Base-by-base conservation (phyloP, 495 filamentous ascomycete genomes). In the Trichoderma parareesei region DNA sequence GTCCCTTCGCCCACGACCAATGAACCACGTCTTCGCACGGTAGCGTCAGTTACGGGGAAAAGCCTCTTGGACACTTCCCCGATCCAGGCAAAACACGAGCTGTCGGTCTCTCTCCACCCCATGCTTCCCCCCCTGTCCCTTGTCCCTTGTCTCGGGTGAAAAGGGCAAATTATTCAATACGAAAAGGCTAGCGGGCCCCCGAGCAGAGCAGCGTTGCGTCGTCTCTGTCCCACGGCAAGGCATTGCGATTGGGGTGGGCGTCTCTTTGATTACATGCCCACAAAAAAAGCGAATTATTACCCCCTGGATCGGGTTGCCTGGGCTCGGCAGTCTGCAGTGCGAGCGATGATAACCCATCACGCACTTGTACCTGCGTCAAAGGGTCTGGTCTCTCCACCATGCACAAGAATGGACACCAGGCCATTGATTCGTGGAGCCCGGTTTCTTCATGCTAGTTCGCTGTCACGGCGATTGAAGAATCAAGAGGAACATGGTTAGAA, bases 151-250 rank as follows among this genome's bases (percentile, higher is more conserved):
- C 53, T 57, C 53, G 53, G 20, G 53, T 57, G 53, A 57, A n/a
- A 57, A 57, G 53, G 53, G 53, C 53, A 57, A 57, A 57, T 57
- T 57, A 57, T 57, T 27, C 35, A 57, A 57, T 57, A 57, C 53
- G 53, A 57, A 57, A 27, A 27, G 27, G 27, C 27, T 38, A 41
- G 53, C 53, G 53, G 53, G 46, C 16, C n/a, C 5, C 6, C 11
- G 37, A 35, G 53, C 33, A 37, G 53, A 27, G 27, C 27, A 27
- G 27, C 27, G 27, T 27, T 27, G 27, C 27, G 27, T 27, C 27
- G 27, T 37, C 16, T 57, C 53, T 33, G 53, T 37, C 2, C 53
- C 27, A 57, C 53, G 20, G 27, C 27, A 27, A 10, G 9, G 33
- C 53, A 38, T 14, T 57, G 16, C 20, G 53, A 57, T 27, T 57